Evolutionary conservation across 176 grass and related monocot genomes (phyloP).

Genomic region (Phoenix roebelenii): DNA sequence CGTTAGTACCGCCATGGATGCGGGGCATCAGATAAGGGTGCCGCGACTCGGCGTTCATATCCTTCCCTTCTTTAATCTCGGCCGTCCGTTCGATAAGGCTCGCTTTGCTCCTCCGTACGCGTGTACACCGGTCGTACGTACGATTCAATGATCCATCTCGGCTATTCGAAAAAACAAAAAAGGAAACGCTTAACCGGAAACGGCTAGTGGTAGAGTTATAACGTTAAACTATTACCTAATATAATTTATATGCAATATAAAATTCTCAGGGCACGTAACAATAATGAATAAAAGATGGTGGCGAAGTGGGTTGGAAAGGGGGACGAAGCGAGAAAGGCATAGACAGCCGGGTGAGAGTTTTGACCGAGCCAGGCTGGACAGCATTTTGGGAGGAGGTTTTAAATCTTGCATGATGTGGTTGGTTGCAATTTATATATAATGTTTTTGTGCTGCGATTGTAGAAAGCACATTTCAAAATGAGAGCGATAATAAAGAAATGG

Average conservation of each 20-base stretch:
- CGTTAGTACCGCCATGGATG: too few relatives aligned
- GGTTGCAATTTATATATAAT: background rate
- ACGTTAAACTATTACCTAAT: too few relatives aligned
- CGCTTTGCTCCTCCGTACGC: conserved; percentile 7
- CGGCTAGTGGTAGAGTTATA: too few relatives aligned
- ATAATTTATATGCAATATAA: background rate
- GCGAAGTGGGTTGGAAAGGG: background rate
- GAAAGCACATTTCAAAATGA: background rate
- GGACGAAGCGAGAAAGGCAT: background rate
- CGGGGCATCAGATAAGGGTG: background rate
- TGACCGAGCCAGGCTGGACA: conserved; percentile 36
- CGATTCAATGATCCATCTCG: conserved; percentile 6
- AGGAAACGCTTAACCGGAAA: too few relatives aligned
- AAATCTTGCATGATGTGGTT: too few relatives aligned
- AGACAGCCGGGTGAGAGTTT: background rate
- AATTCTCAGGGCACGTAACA: background rate
- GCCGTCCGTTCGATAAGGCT: too few relatives aligned
- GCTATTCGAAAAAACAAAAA: background rate
- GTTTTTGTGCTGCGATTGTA: background rate
- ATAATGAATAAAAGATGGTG: background rate
- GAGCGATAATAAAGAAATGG: background rate
- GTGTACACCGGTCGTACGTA: conserved; percentile 15
- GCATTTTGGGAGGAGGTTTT: conserved; percentile 1
- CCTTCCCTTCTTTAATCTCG: conserved; percentile 11
- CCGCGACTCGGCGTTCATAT: conserved; percentile 18